Percentiles rank a stretch among this genome's conserved stretches.
Evolutionary conservation across 163 green algal genomes (phyloP).

Genomic region (Chlorella variabilis): DNA sequence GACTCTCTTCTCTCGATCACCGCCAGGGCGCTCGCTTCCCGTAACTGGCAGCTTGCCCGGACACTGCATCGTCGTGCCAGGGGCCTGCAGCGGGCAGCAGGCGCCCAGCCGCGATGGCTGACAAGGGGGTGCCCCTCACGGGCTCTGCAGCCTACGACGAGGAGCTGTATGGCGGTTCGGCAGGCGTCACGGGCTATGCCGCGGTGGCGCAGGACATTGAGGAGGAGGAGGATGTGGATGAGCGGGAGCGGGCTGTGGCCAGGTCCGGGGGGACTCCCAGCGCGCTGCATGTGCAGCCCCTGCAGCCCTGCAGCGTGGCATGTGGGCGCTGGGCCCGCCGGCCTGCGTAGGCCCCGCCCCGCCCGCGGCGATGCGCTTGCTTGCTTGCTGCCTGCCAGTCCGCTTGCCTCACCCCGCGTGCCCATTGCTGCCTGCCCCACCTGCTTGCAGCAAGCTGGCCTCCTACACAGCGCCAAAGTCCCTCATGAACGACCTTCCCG

Average conservation of each 20-base stretch:
- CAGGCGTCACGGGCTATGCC: slow-evolving; percentile 10
- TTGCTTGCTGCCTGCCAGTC: neutral
- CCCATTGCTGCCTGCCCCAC: neutral
- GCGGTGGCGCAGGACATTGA: slow-evolving; percentile 30
- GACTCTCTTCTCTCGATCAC: neutral
- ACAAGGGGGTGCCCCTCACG: slow-evolving; percentile 53
- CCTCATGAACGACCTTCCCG: slow-evolving; percentile 63
- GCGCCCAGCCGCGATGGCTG: slow-evolving; percentile 10
- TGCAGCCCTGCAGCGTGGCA: no score
- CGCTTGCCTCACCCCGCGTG: no score
- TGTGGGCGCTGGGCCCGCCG: no score
- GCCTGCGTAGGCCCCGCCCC: no score
- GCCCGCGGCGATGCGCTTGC: no score
- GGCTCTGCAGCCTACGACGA: slow-evolving; percentile 63
- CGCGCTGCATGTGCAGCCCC: no score
- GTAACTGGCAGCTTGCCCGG: no score
- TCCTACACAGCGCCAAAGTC: slow-evolving; percentile 82
- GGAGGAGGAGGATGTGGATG: slow-evolving; percentile 69
- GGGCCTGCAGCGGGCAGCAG: neutral
- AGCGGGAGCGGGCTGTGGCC: slow-evolving; percentile 57
- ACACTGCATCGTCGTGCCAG: no score
- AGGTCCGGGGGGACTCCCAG: slow-evolving; percentile 36
- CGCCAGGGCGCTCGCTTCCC: neutral
- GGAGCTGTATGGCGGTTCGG: slow-evolving; percentile 66
- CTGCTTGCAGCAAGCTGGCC: slow-evolving; percentile 71